Base-by-base conservation (phyloP, 768 basidiomycete genomes). In the Lactarius akahatsu region DNA sequence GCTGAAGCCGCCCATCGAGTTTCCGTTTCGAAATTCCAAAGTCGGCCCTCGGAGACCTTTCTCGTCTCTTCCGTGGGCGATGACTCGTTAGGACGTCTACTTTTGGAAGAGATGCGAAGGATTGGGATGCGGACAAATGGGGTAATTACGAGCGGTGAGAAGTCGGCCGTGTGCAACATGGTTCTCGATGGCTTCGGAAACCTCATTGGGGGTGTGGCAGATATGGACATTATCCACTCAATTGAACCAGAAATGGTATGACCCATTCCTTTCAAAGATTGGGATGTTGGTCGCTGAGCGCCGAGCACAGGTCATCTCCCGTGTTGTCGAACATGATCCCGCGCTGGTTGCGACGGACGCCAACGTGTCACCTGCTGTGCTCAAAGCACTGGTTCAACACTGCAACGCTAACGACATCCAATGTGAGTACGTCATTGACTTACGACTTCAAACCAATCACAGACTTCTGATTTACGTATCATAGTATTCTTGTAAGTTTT, bases 61-160 rank as follows among this genome's bases (percentile, higher is more conserved):
- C 80, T 99, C 47, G 77, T 98, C 8, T 85, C 95, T 3, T 85
- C 90, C 1, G 73, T 96, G 13, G 94, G 92, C 1, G 71, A 82
- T 57, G 96, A 98, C 76, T 74, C 82, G 1, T 90, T 96, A 72
- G 96, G 92, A 0, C 79, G 80, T 45, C 73, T 94, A 54, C 78
- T 97, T 28, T 69, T 76, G 18, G 77, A 83, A 16, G 87, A 89
- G 74, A 85, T 86, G 55, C 69, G 71, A 20, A 77, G 78, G 23
- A 73, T 87, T 15, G 93, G 94, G 13, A 90, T 98, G 88, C 80
- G 94, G 55, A 84, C 81, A 0, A 94, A 98, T 74, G 96, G 96
- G 1, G 65, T 91, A 18, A 74, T 91, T n/a, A 63, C 80, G 1
- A 69, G 74, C 26, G 62, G 71, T 26, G 75, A 77, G 23, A 79